phyloP scores from a whole-genome alignment of 345 rosid genomes.

The Camelina laxa region DNA sequence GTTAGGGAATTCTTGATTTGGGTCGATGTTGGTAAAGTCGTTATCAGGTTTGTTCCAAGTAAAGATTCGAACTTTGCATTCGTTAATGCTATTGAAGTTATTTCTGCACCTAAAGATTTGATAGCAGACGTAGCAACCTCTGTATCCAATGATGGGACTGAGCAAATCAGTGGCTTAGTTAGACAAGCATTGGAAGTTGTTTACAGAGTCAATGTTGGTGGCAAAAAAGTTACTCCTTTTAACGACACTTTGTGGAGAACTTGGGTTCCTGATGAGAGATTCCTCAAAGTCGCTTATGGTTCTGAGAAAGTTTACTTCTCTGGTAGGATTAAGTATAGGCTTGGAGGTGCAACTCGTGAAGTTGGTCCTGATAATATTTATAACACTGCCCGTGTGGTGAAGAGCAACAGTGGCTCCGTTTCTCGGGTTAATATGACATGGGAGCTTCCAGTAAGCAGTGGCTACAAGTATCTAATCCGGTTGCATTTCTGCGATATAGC shows the following conservation, averaged over 20 bases:
- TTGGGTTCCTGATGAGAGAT: constrained; percentile 73
- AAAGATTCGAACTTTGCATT: constrained; percentile 56
- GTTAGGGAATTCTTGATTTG: constrained; percentile 67
- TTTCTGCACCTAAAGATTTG: constrained; percentile 83
- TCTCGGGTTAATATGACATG: constrained; percentile 67
- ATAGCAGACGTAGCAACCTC: constrained; percentile 57
- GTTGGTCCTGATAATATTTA: constrained; percentile 83
- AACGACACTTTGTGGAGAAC: constrained; percentile 87
- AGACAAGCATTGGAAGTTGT: constrained; percentile 63
- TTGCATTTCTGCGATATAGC: constrained; percentile 90
- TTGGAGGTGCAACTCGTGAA: constrained; percentile 76
- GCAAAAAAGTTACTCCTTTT: constrained; percentile 74
- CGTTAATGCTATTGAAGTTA: constrained; percentile 78
- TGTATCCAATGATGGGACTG: constrained; percentile 49
- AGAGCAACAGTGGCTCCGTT: constrained; percentile 54
- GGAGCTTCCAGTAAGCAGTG: constrained; percentile 64
- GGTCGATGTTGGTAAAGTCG: constrained; percentile 55
- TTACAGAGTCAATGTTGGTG: constrained; percentile 74
- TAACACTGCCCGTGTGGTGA: constrained; percentile 63
- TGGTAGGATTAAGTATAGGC: constrained; percentile 64
- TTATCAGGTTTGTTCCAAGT: constrained; percentile 58
- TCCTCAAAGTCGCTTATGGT: constrained; percentile 52
- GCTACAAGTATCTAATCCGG: constrained; percentile 68
- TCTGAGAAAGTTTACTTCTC: constrained; percentile 52
- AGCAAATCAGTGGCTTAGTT: constrained; percentile 51